Conservation (phyloP, 371 early-diverging fungal species). For the Mortierella sp. region DNA sequence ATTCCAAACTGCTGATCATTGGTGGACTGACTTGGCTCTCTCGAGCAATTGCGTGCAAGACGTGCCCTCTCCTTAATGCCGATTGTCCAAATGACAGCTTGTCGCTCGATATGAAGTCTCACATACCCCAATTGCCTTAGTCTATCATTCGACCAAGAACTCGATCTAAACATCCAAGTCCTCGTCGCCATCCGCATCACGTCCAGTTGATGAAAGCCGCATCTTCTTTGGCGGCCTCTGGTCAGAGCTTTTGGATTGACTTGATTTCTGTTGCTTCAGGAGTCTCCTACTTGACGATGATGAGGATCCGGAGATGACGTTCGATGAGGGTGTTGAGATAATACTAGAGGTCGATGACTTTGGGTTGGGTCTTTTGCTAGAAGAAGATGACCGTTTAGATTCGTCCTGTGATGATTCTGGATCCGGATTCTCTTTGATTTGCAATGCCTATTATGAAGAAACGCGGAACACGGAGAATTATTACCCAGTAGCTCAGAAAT, state of each 20-base stretch:
- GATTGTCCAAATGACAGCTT: too few species aligned
- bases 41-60: too few species aligned
- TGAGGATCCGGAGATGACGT: constrained; percentile 9
- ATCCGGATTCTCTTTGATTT: constrained; percentile 67
- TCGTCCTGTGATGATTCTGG: constrained; percentile 73
- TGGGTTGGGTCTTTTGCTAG: constrained; percentile 38
- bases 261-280: constrained; percentile 41
- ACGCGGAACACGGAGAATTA: not conserved
- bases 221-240: constrained; percentile 50
- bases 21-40: too few species aligned
- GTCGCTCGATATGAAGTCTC: not conserved
- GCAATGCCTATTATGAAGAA: constrained; percentile 59
- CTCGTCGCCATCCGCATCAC: constrained; percentile 49
- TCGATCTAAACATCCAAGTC: constrained; percentile 41
- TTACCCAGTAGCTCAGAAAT: not conserved
- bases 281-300: constrained; percentile 43
- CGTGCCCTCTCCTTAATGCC: too few species aligned
- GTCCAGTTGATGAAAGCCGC: constrained; percentile 46
- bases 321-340: constrained; percentile 20
- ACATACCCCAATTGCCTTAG: not conserved
- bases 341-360: constrained; percentile 35
- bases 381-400: constrained; percentile 29
- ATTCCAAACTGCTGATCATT: too few species aligned
- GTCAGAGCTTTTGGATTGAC: constrained; percentile 27
- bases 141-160: not conserved